Conservation (phyloP, 352 stramenopile species). For the Chrysophaeum taylorii region DNA sequence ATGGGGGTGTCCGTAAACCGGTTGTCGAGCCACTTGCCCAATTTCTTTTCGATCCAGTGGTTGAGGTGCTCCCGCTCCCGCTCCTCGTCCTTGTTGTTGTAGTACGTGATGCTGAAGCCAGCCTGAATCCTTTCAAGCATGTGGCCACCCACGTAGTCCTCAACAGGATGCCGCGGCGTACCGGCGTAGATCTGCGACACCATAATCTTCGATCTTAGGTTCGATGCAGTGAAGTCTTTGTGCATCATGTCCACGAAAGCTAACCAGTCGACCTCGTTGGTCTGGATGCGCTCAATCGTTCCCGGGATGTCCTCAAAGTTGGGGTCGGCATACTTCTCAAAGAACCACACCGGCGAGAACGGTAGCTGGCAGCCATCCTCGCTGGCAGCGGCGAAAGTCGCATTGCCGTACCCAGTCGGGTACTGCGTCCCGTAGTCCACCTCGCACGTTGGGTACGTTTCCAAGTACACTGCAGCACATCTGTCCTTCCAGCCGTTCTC, state of each 20-base stretch:
- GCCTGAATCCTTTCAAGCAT: conserved; percentile 13
- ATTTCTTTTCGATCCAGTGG: background rate
- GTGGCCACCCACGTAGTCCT: conserved; percentile 2
- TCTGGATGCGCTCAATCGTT: conserved; percentile 6
- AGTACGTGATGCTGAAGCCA: conserved; percentile 8
- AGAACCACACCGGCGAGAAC: conserved; percentile 18
- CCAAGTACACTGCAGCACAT: background rate
- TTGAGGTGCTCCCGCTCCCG: background rate
- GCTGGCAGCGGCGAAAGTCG: too few relatives aligned
- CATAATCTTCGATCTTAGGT: conserved; percentile 8
- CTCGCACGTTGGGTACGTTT: background rate
- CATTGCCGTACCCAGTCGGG: conserved; percentile 13
- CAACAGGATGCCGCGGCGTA: conserved; percentile 13
- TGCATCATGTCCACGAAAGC: conserved; percentile 12
- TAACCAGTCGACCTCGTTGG: background rate
- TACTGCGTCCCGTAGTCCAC: background rate
- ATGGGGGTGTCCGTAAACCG: background rate
- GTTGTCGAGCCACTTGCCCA: conserved; percentile 15
- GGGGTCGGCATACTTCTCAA: conserved; percentile 20
- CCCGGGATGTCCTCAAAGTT: conserved; percentile 14
- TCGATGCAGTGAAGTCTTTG: conserved; percentile 18
- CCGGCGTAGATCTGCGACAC: conserved; percentile 11
- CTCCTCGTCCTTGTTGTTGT: background rate
- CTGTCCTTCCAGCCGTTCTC: conserved; percentile 5
- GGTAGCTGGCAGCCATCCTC: conserved; percentile 20